A percentile compares a stretch with the other conserved stretches of the same genome.
phyloP scores from a whole-genome alignment of 2,329 filamentous ascomycete genomes.

The Arthrobotrys musiformis region DNA sequence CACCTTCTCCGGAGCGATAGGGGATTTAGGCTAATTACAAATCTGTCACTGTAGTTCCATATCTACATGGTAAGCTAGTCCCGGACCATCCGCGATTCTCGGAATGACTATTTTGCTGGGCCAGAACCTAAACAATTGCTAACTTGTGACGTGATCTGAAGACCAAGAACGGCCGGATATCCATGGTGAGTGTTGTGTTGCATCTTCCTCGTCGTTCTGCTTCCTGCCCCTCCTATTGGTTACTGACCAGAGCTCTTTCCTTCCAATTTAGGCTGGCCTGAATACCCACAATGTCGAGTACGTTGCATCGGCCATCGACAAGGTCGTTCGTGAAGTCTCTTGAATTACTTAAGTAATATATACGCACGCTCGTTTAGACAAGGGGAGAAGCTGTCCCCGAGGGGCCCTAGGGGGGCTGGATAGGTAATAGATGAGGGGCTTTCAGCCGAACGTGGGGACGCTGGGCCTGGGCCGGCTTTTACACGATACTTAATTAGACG shows the following conservation, averaged over 20 bases:
- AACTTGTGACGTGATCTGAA: slow-evolving; percentile 35
- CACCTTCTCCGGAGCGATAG: slow-evolving; percentile 26
- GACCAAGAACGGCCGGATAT: slow-evolving; percentile 90
- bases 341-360: not conserved
- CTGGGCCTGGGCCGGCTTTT: not conserved
- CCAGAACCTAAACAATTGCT: slow-evolving; percentile 38
- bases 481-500: slow-evolving; percentile 14
- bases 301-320: slow-evolving; percentile 84
- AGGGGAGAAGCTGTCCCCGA: no score
- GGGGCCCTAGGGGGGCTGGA: not conserved
- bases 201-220: slow-evolving; percentile 60
- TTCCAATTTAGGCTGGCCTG: slow-evolving; percentile 54
- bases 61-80: slow-evolving; percentile 75
- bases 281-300: slow-evolving; percentile 66
- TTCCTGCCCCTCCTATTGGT: slow-evolving; percentile 44
- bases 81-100: slow-evolving; percentile 3
- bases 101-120: slow-evolving; percentile 6
- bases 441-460: not conserved
- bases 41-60: slow-evolving; percentile 71
- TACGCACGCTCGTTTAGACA: not conserved
- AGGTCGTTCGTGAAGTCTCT: slow-evolving; percentile 66
- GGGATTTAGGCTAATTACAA: slow-evolving; percentile 37
- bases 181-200: slow-evolving; percentile 79
- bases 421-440: slow-evolving; percentile 13
- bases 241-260: slow-evolving; percentile 33